Percentiles rank a stretch among this genome's conserved stretches.
phyloP scores from a whole-genome alignment of 108 stramenopile genomes.

The Cyclostephanos tholiformis region DNA sequence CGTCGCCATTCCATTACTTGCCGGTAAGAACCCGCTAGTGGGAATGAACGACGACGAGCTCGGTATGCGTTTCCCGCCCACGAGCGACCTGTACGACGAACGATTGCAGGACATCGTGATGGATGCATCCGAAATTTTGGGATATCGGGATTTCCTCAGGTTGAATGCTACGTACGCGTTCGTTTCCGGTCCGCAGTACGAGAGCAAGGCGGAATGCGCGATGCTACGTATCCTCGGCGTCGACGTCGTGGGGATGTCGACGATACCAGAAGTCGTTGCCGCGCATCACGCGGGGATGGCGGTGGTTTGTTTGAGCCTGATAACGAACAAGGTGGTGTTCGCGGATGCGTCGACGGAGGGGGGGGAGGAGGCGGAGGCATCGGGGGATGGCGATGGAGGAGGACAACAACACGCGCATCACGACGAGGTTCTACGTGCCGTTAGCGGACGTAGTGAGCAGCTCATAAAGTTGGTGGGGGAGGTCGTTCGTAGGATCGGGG shows the following conservation, averaged over 20 bases:
- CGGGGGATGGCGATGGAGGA: slow-evolving; percentile 53
- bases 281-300: slow-evolving; percentile 90
- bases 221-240: slow-evolving; percentile 80
- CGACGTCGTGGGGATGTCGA: slow-evolving; percentile 86
- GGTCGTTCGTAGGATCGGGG: slow-evolving; percentile 52
- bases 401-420: slow-evolving; percentile 70
- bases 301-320: slow-evolving; percentile 82
- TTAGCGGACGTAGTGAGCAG: slow-evolving; percentile 64
- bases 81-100: slow-evolving; percentile 73
- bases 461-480: slow-evolving; percentile 74
- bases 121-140: slow-evolving; percentile 58
- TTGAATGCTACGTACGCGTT: slow-evolving; percentile 87
- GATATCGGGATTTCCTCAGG: slow-evolving; percentile 58
- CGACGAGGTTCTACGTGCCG: slow-evolving; percentile 90
- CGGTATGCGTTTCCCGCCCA: slow-evolving; percentile 90
- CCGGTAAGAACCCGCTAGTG: slow-evolving; percentile 88
- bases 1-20: slow-evolving; percentile 81
- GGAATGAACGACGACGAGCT: slow-evolving; percentile 88
- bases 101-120: slow-evolving; percentile 53
- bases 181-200: slow-evolving; percentile 93
- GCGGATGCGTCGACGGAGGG: slow-evolving; percentile 29
- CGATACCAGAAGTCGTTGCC: slow-evolving; percentile 89
- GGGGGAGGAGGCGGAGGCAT: not conserved
- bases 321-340: slow-evolving; percentile 88
- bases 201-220: slow-evolving; percentile 81